These are phyloP conservation scores for Chenopodium suecicum DNA, from an alignment of 148 eudicot species.

Conservation along the genomic window DNA sequence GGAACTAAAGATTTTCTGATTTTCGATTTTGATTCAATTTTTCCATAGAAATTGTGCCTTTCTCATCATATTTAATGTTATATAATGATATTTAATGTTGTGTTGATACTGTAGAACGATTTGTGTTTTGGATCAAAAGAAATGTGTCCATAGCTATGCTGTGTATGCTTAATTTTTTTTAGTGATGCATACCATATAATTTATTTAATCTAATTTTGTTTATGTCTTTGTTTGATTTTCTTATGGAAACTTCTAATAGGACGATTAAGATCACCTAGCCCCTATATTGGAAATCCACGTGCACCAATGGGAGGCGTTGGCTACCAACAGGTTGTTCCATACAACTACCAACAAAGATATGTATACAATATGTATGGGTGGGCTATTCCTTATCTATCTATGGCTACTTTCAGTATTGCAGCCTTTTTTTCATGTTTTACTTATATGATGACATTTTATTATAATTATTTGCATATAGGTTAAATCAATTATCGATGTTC, in stretches of 20 bases:
- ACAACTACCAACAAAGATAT: conserved; percentile 76
- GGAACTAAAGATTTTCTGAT: no score
- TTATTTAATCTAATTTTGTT: not conserved
- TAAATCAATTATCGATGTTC: no score
- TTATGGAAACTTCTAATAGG: conserved; percentile 40
- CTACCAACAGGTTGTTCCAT: conserved; percentile 77
- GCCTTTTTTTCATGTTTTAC: not conserved
- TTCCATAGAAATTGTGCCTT: no score
- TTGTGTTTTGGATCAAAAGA: no score
- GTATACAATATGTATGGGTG: conserved; percentile 79
- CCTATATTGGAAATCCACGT: conserved; percentile 63
- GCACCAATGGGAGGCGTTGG: conserved; percentile 63
- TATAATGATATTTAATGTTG: no score
- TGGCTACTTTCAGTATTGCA: not conserved
- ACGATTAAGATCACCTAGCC: conserved; percentile 61
- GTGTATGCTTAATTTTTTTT: not conserved
- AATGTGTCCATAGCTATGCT: not conserved
- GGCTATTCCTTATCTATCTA: conserved; percentile 14
- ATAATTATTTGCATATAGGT: no score
- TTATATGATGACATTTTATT: not conserved
- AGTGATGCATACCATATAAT: not conserved
- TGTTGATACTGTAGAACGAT: no score
- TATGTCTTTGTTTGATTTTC: conserved; percentile 7
- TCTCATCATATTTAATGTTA: no score
- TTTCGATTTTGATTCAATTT: no score